These are phyloP conservation scores for Ophioceras dolichostomum DNA, from an alignment of 2,329 filamentous ascomycete species.

Conservation along the genomic window DNA sequence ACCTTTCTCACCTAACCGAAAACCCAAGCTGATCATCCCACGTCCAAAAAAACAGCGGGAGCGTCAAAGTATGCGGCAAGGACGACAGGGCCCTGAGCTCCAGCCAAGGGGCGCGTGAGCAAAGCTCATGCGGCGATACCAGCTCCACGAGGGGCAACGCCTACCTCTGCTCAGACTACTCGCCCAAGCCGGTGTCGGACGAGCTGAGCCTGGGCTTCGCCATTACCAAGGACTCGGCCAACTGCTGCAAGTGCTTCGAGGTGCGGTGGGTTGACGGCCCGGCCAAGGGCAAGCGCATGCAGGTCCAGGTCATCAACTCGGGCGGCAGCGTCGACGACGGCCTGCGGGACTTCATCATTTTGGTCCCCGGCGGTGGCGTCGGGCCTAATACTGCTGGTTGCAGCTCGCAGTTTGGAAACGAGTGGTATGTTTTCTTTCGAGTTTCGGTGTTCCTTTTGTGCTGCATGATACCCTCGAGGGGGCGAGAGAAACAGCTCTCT, in stretches of 20 bases:
- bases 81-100: conserved; percentile 6
- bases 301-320: conserved; percentile 11
- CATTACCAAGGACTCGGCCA: conserved; percentile 6
- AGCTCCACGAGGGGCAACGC: conserved; percentile 4
- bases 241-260: conserved; percentile 13
- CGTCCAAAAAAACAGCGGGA: conserved; percentile 4
- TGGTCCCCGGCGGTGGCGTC: conserved; percentile 6
- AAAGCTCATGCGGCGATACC: conserved; percentile 6
- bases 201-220: conserved; percentile 9
- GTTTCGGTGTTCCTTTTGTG: not conserved
- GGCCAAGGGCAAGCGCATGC: conserved; percentile 8
- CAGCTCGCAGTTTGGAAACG: conserved; percentile 4
- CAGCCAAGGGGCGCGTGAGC: conserved; percentile 2
- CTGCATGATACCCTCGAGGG: not conserved
- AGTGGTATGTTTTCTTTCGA: conserved; percentile 2
- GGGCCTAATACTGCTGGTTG: conserved; percentile 6
- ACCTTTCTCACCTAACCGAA: no score
- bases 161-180: conserved; percentile 10
- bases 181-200: conserved; percentile 6
- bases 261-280: conserved; percentile 9
- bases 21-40: not conserved
- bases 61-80: conserved; percentile 9
- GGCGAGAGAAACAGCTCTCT: not conserved
- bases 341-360: conserved; percentile 5
- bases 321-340: conserved; percentile 7